Base-by-base conservation (phyloP, 495 filamentous ascomycete genomes). In the Annulohypoxylon maeteangense region DNA sequence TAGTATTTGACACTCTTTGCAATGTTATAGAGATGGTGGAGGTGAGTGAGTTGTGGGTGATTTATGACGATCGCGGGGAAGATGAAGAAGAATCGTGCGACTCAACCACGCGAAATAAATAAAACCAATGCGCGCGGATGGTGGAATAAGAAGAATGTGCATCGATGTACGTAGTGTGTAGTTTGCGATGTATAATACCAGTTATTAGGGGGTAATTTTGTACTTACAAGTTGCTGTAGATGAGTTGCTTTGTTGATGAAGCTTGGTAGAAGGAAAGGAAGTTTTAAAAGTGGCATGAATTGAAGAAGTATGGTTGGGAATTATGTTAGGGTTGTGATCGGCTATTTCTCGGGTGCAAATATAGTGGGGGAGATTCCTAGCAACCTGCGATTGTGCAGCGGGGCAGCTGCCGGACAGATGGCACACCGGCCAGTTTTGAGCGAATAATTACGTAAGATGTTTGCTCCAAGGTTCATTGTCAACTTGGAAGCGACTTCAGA, bases 251-350 rank as follows among this genome's bases (percentile, higher is more conserved):
- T 64, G 70, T 31, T 72, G 70, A 68, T 72, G 70, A 72, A 72
- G 65, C 65, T 72, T 51, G 40, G 25, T 53, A 66, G 55, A 45
- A 72, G 59, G 65, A 67, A 75, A 67, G 38, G 61, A 66, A 67
- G 63, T 64, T 70, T 67, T 44, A 47, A 25, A 42, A 66, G 75
- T 51, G 50, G 61, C 57, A 75, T 56, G 67, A 70, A 74, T 74
- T 74, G 73, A 71, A 65, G 63, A 71, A 77, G 75, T 70, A 68
- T 27, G 50, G 27, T 56, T 44, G 51, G 65, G 65, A 72, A 72
- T 72, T 68, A 63, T 59, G 67, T 77, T 75, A 73, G 71, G 75
- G 75, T 72, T 77, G 70, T 77, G 75, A 75, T 67, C 75, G 73
- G 70, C 36, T 77, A 55, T 71, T 67, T 56, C 60, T 71, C 75